phyloP scores from a whole-genome alignment of 148 eudicot species.

The Gaultheria prostrata region DNA sequence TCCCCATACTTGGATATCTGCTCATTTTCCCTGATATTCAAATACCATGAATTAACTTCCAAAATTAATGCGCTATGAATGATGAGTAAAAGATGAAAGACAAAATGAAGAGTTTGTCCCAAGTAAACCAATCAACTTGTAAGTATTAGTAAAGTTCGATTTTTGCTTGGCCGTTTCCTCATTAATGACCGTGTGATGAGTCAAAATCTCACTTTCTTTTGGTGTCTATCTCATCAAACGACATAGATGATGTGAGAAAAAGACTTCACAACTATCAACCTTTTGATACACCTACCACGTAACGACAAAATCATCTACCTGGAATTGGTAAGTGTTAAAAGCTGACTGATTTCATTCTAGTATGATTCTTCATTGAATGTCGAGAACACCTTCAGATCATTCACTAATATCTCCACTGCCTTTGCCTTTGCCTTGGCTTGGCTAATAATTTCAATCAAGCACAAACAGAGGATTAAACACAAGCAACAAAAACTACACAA shows the following conservation, averaged over 20 bases:
- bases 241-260: constrained; percentile 4
- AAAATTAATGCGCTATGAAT: not conserved
- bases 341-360: constrained; percentile 74
- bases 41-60: constrained; percentile 6
- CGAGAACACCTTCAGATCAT: constrained; percentile 85
- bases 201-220: constrained; percentile 10
- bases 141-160: not conserved
- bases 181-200: not conserved
- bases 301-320: constrained; percentile 38
- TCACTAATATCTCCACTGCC: constrained; percentile 76
- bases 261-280: not conserved
- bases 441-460: constrained; percentile 40
- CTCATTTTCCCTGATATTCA: constrained; percentile 71
- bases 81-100: not conserved
- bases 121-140: not conserved
- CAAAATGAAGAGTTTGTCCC: not conserved
- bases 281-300: not conserved
- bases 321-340: constrained; percentile 71
- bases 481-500: not conserved
- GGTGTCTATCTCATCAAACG: constrained; percentile 8
- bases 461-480: constrained; percentile 3
- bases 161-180: not conserved
- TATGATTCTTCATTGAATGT: constrained; percentile 75
- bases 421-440: constrained; percentile 77
- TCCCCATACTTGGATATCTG: constrained; percentile 89